Percentiles rank a stretch among this genome's conserved stretches.
Evolutionary conservation across 2,329 filamentous ascomycete genomes (phyloP).

Genomic region (Beauveria sp.): DNA sequence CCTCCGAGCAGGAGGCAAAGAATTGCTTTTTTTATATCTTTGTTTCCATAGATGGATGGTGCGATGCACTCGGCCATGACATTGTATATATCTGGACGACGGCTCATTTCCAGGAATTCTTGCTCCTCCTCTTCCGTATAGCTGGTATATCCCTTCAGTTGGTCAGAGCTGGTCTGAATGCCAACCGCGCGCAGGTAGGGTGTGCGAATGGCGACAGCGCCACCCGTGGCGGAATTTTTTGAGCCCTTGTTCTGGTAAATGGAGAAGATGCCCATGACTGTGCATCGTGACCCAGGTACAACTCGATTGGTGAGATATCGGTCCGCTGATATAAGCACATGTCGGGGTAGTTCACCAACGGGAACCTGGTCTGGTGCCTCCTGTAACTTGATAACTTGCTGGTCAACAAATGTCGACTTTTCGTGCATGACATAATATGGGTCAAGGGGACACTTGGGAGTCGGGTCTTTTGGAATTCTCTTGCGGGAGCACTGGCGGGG

Average conservation of each 20-base stretch:
- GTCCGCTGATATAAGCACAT: constrained; percentile 95
- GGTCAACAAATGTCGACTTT: constrained; percentile 89
- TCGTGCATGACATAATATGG: constrained; percentile 96
- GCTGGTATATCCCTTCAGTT: constrained; percentile 74
- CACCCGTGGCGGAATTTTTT: constrained; percentile 64
- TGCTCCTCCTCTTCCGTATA: constrained; percentile 97
- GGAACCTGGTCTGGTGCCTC: constrained; percentile 97
- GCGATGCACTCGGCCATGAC: constrained; percentile 88
- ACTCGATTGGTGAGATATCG: constrained; percentile 92
- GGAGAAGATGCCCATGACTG: constrained; percentile 93
- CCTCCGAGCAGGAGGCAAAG: constrained; percentile 88
- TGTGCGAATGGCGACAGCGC: constrained; percentile 89
- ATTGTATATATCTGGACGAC: constrained; percentile 85
- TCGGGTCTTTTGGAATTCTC: constrained; percentile 56
- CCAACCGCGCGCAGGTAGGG: constrained; percentile 91
- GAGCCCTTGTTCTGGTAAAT: constrained; percentile 92
- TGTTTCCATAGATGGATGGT: constrained; percentile 93
- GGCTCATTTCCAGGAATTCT: constrained; percentile 86
- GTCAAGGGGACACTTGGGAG: constrained; percentile 78
- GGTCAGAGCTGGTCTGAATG: constrained; percentile 83
- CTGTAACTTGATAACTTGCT: constrained; percentile 96
- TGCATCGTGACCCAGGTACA: constrained; percentile 89
- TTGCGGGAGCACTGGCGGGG: constrained; percentile 67
- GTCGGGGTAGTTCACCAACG: constrained; percentile 88
- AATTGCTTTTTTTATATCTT: constrained; percentile 95